A percentile compares a stretch with the other conserved stretches of the same genome.
Evolutionary conservation across 73 alveolate species (phyloP).

Genomic region (Stentor roeselii): DNA sequence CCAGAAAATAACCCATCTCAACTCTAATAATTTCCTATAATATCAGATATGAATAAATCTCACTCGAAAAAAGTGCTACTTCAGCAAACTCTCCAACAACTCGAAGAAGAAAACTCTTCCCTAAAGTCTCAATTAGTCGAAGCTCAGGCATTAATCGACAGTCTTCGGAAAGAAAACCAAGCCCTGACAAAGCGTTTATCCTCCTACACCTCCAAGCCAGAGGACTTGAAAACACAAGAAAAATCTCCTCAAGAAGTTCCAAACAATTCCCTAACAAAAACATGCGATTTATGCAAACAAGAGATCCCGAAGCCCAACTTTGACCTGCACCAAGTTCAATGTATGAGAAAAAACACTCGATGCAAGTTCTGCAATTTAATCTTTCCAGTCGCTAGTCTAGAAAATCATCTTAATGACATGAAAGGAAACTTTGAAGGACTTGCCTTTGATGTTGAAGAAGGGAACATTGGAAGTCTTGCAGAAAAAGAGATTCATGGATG

Average conservation of each 20-base stretch:
- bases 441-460: not conserved
- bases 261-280: not conserved
- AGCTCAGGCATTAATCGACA: conserved; percentile 10
- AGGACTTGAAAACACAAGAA: not conserved
- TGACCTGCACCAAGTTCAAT: conserved; percentile 11
- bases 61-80: not conserved
- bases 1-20: too few relatives aligned
- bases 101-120: not conserved
- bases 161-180: not conserved
- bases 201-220: not conserved
- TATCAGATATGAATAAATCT: not conserved
- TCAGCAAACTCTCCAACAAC: conserved; percentile 12
- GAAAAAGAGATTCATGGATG: conserved; percentile 5
- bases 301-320: not conserved
- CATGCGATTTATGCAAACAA: not conserved
- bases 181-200: conserved; percentile 5
- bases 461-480: not conserved
- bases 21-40: too few relatives aligned
- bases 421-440: not conserved
- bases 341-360: not conserved
- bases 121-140: not conserved
- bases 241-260: not conserved
- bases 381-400: not conserved
- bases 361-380: not conserved
- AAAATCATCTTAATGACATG: not conserved